phyloP scores from a whole-genome alignment of 805 yeast genomes.

The Wickerhamiella cacticola region DNA sequence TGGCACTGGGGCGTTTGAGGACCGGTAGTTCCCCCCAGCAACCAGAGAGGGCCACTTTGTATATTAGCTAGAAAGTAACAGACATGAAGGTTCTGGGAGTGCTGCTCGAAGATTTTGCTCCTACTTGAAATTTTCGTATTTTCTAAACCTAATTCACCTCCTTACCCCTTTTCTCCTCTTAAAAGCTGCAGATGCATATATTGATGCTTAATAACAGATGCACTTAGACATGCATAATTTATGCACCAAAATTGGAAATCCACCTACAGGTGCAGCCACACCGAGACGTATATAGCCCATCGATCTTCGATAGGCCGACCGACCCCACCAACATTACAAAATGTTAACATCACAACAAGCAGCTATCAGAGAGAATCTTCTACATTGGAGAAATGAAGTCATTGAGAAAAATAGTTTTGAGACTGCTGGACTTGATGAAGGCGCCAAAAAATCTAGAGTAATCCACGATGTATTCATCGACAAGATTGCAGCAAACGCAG shows the following conservation, averaged over 20 bases:
- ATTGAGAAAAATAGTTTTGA: slow-evolving; percentile 16
- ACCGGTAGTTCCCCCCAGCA: neutral
- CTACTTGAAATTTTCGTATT: neutral
- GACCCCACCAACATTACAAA: neutral
- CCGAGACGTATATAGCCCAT: slow-evolving; percentile 1
- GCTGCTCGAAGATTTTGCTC: neutral
- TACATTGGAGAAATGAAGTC: slow-evolving; percentile 7
- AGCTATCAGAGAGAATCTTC: slow-evolving; percentile 2
- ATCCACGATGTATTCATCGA: slow-evolving; percentile 27
- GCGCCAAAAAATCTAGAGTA: slow-evolving; percentile 24
- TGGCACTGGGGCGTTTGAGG: neutral
- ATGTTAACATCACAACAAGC: slow-evolving; percentile 5
- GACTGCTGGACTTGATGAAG: slow-evolving; percentile 20
- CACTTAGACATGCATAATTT: slow-evolving; percentile 9
- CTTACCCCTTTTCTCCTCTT: neutral
- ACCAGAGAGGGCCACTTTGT: neutral
- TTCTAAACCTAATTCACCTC: neutral
- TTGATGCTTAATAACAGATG: neutral
- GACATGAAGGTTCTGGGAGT: neutral
- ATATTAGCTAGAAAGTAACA: neutral
- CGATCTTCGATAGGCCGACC: neutral
- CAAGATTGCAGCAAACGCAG: slow-evolving; percentile 23
- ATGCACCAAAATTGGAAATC: slow-evolving; percentile 12
- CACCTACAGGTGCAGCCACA: slow-evolving; percentile 7
- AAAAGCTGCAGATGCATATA: neutral